These are phyloP conservation scores for Eimeria falciformis DNA, from an alignment of 169 alveolate species.

Conservation along the genomic window DNA sequence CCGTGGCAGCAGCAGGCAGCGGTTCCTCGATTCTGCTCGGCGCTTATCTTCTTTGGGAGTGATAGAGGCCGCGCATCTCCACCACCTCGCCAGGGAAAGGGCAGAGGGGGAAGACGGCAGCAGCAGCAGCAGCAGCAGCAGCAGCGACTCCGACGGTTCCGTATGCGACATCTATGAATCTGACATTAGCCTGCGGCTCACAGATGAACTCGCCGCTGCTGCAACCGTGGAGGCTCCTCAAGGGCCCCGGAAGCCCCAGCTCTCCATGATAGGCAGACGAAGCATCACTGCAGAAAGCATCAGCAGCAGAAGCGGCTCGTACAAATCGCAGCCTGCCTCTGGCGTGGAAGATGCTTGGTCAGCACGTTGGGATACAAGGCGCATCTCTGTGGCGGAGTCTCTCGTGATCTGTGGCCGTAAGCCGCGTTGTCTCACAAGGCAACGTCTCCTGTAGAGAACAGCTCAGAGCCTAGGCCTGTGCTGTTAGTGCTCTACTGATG, in stretches of 20 bases:
- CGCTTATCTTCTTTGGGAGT: background rate
- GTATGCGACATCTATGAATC: background rate
- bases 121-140: background rate
- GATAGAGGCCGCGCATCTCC: background rate
- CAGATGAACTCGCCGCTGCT: background rate
- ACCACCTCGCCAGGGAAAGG: background rate
- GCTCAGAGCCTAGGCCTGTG: too few relatives aligned
- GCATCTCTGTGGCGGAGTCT: background rate
- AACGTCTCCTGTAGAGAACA: background rate
- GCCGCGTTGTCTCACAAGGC: background rate
- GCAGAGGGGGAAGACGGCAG: background rate
- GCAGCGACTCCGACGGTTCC: slow-evolving; percentile 12
- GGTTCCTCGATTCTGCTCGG: background rate
- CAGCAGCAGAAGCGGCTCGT: background rate
- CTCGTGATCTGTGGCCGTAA: background rate
- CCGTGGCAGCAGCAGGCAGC: background rate
- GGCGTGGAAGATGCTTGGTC: background rate
- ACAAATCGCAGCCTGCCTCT: background rate
- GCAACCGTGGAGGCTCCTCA: background rate
- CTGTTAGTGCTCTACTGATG: too few relatives aligned
- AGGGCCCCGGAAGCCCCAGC: background rate
- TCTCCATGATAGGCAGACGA: background rate
- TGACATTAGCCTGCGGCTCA: background rate
- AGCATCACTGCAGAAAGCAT: background rate
- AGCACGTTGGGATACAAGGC: background rate